Base-by-base conservation (phyloP, 768 basidiomycete genomes). In the Pisolithus tinctorius region DNA sequence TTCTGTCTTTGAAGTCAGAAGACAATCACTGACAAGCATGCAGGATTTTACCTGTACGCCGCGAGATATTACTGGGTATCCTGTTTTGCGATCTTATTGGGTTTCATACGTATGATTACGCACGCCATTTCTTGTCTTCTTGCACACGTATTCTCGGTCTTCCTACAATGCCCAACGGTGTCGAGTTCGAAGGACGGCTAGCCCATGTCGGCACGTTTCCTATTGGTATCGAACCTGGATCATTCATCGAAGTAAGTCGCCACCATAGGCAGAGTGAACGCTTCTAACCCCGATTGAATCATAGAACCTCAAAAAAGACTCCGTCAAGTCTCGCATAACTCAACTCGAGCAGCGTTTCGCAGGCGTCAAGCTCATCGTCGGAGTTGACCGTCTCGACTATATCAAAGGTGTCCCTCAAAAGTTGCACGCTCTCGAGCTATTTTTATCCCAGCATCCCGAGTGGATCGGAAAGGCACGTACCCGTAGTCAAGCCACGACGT, bases 391-490 rank as follows among this genome's bases (percentile, higher is more conserved):
- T 42, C 78, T 99, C 49, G 96, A 99, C 67, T 99, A 99, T 71
- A 98, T 99, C 84, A 99, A 99, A 77, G 96, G 96, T 62, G 93
- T 99, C 31, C 96, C 96, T 1, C 96, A 99, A 68, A 99, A 99
- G 71, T 71, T 99, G 45, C 93, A 97, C 64, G 94, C 91, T 0
- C 80, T 99, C 52, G 96, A 99, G 64, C 81, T 95, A 40, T 99
- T 99, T 81, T 79, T 99, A 30, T 83, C 87, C 17, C 94, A 97
- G 58, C 95, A 99, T 66, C 96, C 96, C 4, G 96, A 99, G 70
- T 98, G 94, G 94, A 92, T 98, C 60, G 96, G 96, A 60, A 99
- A 95, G 78, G 88, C 83, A 45, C 34, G 72, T 58, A 30, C 27
- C 23, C 17, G 1, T 30, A 6, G 41, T 43, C 14, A 6, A 20